phyloP scores from a whole-genome alignment of 108 stramenopile species.

The Discostella stelligeroides region DNA sequence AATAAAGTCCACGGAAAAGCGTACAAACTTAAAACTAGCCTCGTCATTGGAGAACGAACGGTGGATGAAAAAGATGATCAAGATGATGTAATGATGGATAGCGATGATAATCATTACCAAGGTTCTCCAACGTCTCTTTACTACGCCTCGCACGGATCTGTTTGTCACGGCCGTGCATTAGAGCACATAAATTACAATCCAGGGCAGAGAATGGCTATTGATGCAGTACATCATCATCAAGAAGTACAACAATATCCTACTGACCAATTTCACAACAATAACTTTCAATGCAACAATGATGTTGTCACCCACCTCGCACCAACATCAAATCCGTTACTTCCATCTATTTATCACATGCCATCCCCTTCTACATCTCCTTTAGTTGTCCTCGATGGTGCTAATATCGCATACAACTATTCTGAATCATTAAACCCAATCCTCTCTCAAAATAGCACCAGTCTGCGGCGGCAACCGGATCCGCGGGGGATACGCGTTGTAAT shows the following conservation, averaged over 20 bases:
- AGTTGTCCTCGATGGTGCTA: slow-evolving; percentile 86
- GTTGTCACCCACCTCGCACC: not conserved
- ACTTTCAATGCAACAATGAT: not conserved
- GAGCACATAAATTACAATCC: not conserved
- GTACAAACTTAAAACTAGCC: slow-evolving; percentile 30
- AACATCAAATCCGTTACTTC: not conserved
- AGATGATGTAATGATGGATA: slow-evolving; percentile 24
- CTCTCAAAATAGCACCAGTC: slow-evolving; percentile 13
- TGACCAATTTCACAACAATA: slow-evolving; percentile 2
- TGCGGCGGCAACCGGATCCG: slow-evolving; percentile 55
- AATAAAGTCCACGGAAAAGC: not conserved
- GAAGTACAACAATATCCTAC: slow-evolving; percentile 7
- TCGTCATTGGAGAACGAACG: slow-evolving; percentile 25
- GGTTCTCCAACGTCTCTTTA: not conserved
- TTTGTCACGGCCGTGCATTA: not conserved
- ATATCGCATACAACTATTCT: slow-evolving; percentile 81
- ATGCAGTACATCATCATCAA: slow-evolving; percentile 8
- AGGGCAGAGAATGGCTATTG: not conserved
- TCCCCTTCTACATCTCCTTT: slow-evolving; percentile 57
- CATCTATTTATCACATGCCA: slow-evolving; percentile 28
- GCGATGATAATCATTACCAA: slow-evolving; percentile 9
- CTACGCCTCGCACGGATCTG: not conserved
- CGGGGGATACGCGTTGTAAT: slow-evolving; percentile 66
- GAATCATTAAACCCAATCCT: slow-evolving; percentile 47
- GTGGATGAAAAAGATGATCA: slow-evolving; percentile 14